Base-by-base conservation (phyloP, 106 monocot genomes). In the Alisma plantagoaquatica region DNA sequence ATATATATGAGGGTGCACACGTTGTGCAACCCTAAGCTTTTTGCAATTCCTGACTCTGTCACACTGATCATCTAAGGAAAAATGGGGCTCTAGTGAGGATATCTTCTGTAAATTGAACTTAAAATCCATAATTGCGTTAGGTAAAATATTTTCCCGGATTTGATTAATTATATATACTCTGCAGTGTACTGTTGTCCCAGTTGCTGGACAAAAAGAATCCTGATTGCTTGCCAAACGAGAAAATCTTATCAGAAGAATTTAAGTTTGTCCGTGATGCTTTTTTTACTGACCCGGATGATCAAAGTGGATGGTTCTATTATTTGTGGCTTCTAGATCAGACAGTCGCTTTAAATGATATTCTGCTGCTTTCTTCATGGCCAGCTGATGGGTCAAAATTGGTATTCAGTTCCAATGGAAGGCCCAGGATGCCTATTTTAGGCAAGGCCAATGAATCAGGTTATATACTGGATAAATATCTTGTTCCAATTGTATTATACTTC, bases 271-370 rank as follows among this genome's bases (percentile, higher is more conserved):
- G 71, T 51, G 73, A 90, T 55, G 90, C 98, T 52, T 69, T 99
- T 56, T 99, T 99, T 59, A 86, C 90, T 29, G 98, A 90, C 57
- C 82, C 83, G 56, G 78, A 68, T 52, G 98, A 99, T 72, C 98
- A 99, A 80, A 99, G 98, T 68, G 98, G 98, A 63, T 99, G 98
- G 98, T 90, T 99, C 51, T 99, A 90, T 69, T 73, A 86, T 70
- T 67, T 82, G 22, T 99, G 98, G 98, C 98, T 99, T 82, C 61
- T 99, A 16, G 70, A 79, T 77, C 98, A 86, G 61, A 91, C 72
- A 25, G 51, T 62, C 43, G 41, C 23, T 44, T 59, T 52, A 33
- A 49, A 77, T 51, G 29, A 72, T 61, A 67, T 64, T 17, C 29
- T 54, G 5, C 45, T 90, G 26, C 60, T 82, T 28, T 77, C 85